Conservation (phyloP, 495 filamentous ascomycete genomes). For the Pseudoneurospora amorphoporcata region DNA sequence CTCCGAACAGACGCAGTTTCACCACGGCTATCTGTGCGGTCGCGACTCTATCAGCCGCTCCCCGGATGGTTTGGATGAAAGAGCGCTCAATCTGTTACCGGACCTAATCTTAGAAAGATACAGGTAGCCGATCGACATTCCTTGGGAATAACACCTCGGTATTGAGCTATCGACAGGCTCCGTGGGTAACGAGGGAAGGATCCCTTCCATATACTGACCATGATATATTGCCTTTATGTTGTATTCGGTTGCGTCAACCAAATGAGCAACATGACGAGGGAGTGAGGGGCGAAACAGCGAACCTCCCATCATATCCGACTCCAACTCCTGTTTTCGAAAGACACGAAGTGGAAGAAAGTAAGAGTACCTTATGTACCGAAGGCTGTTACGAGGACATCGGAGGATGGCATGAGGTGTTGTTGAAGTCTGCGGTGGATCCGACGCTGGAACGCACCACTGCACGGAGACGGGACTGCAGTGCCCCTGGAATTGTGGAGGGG, state of each 20-base stretch:
- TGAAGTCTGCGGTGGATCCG: not conserved
- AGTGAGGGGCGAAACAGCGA: not conserved
- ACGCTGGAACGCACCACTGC: not conserved
- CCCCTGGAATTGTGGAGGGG: not conserved
- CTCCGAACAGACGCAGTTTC: not conserved
- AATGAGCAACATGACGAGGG: not conserved
- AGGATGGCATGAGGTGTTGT: not conserved
- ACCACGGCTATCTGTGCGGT: not conserved
- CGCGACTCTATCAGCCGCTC: not conserved
- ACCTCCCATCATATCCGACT: not conserved
- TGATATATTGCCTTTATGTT: not conserved
- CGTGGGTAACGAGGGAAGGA: not conserved
- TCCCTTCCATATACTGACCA: not conserved
- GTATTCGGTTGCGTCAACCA: not conserved
- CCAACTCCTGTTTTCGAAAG: not conserved
- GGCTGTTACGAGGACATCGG: too few species aligned
- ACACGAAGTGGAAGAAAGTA: not conserved
- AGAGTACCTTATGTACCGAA: too few species aligned
- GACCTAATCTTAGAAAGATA: not conserved
- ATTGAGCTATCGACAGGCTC: not conserved
- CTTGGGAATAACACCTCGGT: not conserved
- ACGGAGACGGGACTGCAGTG: not conserved
- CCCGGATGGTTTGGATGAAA: not conserved
- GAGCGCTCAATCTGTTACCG: not conserved
- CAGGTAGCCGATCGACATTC: not conserved